Conservation (phyloP, 192 early-diverging fungal species). For the Chytriomyces sp. region DNA sequence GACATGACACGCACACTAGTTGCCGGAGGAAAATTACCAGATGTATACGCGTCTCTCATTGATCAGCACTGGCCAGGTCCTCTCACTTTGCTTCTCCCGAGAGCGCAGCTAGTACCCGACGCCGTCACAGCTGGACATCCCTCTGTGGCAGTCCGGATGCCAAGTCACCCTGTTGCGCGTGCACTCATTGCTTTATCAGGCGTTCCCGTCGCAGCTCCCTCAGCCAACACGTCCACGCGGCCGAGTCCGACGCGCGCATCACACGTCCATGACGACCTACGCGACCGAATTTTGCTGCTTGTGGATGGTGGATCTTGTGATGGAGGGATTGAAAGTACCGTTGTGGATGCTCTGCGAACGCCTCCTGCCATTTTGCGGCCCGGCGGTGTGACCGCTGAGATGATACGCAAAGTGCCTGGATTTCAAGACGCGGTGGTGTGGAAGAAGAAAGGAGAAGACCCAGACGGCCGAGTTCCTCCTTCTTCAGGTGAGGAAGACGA, state of each 20-base stretch:
- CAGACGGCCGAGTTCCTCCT: too few species aligned
- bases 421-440: constrained; percentile 76
- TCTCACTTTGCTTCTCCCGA: constrained; percentile 85
- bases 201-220: constrained; percentile 94
- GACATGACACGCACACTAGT: constrained; percentile 79
- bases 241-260: constrained; percentile 90
- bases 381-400: constrained; percentile 88
- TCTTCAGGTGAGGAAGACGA: constrained; percentile 44
- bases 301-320: constrained; percentile 88
- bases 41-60: constrained; percentile 70
- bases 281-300: constrained; percentile 79
- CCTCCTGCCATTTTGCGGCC: constrained; percentile 86
- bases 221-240: constrained; percentile 94
- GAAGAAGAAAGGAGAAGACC: constrained; percentile 72
- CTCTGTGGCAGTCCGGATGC: constrained; percentile 90
- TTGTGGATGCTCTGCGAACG: constrained; percentile 77
- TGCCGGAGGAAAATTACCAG: constrained; percentile 23
- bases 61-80: constrained; percentile 88
- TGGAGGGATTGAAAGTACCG: constrained; percentile 91
- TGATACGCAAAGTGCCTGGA: constrained; percentile 59
- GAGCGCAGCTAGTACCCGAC: constrained; percentile 68
- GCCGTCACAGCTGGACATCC: constrained; percentile 80
- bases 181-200: constrained; percentile 82
- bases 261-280: constrained; percentile 86
- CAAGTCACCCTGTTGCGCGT: constrained; percentile 87